A percentile compares a stretch with the other conserved stretches of the same genome.
Evolutionary conservation across 2,329 filamentous ascomycete species (phyloP).

Genomic region (Cytospora piceae): DNA sequence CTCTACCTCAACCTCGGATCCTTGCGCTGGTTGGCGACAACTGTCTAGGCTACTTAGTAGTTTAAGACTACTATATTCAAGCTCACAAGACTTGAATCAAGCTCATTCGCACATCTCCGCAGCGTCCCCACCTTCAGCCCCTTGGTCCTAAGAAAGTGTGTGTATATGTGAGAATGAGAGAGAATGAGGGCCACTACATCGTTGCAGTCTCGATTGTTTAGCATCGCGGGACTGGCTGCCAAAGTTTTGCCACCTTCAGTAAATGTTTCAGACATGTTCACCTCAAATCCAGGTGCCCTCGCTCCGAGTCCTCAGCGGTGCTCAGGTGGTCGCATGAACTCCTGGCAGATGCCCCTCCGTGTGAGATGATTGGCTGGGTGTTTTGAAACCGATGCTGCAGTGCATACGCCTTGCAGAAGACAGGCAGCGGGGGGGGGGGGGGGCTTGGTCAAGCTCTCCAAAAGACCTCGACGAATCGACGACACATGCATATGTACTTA

Average conservation of each 20-base stretch:
- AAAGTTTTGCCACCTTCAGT: conserved; percentile 21
- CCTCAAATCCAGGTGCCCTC: neutral
- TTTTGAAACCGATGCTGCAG: neutral
- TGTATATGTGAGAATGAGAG: neutral
- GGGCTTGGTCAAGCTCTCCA: neutral
- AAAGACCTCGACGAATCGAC: conserved; percentile 1
- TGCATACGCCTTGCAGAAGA: conserved; percentile 9
- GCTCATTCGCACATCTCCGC: neutral
- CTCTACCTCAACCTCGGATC: neutral
- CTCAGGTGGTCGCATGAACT: conserved; percentile 12
- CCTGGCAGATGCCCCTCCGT: conserved; percentile 13
- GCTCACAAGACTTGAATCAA: neutral
- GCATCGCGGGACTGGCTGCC: conserved; percentile 21
- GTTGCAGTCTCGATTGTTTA: conserved; percentile 10
- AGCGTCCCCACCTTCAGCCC: neutral
- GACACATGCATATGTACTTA: neutral
- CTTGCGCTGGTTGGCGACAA: neutral
- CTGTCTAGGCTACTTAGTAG: neutral
- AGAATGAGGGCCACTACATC: neutral
- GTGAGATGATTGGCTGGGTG: conserved; percentile 29
- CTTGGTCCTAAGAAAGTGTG: neutral
- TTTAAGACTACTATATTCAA: neutral
- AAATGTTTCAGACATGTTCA: conserved; percentile 12
- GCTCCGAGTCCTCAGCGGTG: neutral
- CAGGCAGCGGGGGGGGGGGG: neutral